A percentile compares a stretch with the other conserved stretches of the same genome.
Evolutionary conservation across 2,329 filamentous ascomycete genomes (phyloP).

Genomic region (Cladosporium colombiae): DNA sequence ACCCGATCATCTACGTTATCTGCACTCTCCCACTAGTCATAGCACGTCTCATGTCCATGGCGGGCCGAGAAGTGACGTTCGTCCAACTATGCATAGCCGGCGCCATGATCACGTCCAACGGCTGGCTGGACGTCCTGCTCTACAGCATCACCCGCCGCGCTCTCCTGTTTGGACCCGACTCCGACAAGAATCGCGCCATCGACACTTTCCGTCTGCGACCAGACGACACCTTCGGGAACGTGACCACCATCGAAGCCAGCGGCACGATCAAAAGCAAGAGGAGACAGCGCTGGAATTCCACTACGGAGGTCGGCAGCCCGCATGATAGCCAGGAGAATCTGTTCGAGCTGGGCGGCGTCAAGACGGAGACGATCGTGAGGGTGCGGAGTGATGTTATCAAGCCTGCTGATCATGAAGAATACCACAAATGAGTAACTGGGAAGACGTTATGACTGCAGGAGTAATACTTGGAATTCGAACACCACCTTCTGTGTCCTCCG

Average conservation of each 20-base stretch:
- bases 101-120: slow-evolving; percentile 58
- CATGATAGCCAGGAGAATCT: slow-evolving; percentile 14
- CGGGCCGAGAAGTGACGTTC: slow-evolving; percentile 43
- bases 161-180: slow-evolving; percentile 54
- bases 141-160: slow-evolving; percentile 58
- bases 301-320: background rate
- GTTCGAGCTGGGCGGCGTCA: slow-evolving; percentile 3
- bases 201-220: slow-evolving; percentile 30
- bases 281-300: slow-evolving; percentile 2
- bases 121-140: slow-evolving; percentile 58
- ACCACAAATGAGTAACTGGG: background rate
- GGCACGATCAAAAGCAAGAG: background rate
- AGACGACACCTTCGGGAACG: slow-evolving; percentile 29
- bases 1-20: slow-evolving; percentile 66
- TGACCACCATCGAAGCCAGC: slow-evolving; percentile 29
- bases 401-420: background rate
- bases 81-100: slow-evolving; percentile 53
- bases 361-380: slow-evolving; percentile 16
- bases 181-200: slow-evolving; percentile 27
- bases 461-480: background rate
- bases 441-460: background rate
- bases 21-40: slow-evolving; percentile 66
- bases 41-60: slow-evolving; percentile 63
- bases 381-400: slow-evolving; percentile 3
- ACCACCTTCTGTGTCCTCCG: background rate